Evolutionary conservation across 495 filamentous ascomycete species (phyloP).

Genomic region (Talaromyces liani): DNA sequence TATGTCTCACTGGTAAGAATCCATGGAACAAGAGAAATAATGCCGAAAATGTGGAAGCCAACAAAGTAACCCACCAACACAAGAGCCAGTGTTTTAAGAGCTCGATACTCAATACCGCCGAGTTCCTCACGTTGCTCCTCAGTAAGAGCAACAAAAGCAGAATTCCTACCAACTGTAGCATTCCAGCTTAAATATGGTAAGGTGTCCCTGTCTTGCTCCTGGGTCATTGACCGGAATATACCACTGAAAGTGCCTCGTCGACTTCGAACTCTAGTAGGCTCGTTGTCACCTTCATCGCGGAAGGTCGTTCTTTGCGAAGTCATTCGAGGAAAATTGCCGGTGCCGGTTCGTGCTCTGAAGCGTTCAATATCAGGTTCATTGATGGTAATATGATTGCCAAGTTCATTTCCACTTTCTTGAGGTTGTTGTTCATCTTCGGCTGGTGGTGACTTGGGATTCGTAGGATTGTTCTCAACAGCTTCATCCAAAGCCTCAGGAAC

Average conservation of each 20-base stretch:
- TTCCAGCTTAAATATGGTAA: slow-evolving; percentile 89
- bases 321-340: slow-evolving; percentile 28
- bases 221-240: slow-evolving; percentile 31
- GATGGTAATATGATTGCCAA: slow-evolving; percentile 53
- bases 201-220: slow-evolving; percentile 41
- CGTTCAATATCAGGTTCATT: slow-evolving; percentile 47
- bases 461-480: slow-evolving; percentile 16
- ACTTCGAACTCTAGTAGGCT: slow-evolving; percentile 15
- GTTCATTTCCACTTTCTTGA: slow-evolving; percentile 22
- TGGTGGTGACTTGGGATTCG: slow-evolving; percentile 12
- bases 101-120: slow-evolving; percentile 89
- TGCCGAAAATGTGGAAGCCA: slow-evolving; percentile 64
- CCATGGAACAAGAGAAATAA: slow-evolving; percentile 70
- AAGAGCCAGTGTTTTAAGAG: slow-evolving; percentile 74
- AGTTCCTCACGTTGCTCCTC: slow-evolving; percentile 89
- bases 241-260: slow-evolving; percentile 28
- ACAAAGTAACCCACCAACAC: slow-evolving; percentile 73
- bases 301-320: slow-evolving; percentile 31
- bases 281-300: slow-evolving; percentile 27
- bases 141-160: slow-evolving; percentile 78
- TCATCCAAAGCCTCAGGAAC: slow-evolving; percentile 56
- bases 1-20: slow-evolving; percentile 54
- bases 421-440: slow-evolving; percentile 8
- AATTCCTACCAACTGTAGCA: slow-evolving; percentile 87
- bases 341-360: slow-evolving; percentile 21